Evolutionary conservation across 495 filamentous ascomycete species (phyloP), one percentile per base, ranked within the genome.

Genomic region (Jackrogersella minutella): DNA sequence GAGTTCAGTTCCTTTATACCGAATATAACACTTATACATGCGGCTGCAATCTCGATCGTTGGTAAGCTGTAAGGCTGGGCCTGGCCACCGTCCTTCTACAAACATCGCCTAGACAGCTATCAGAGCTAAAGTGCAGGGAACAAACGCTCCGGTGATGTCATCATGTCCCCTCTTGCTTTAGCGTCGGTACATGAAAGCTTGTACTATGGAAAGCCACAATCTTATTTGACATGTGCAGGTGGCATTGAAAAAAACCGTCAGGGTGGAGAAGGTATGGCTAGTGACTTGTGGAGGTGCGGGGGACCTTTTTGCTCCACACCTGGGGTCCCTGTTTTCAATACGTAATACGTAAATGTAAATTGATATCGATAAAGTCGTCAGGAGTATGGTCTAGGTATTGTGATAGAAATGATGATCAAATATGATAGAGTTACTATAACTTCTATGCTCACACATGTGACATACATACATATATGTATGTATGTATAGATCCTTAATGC

Each of bases 61-160:
- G n/a, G 19, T 57, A 44, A 53, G 52, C 44, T 39, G 22, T 31
- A 52, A 67, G 64, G 44, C 58, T 58, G 37, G 39, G 10, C 9
- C 16, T 53, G 49, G 37, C 21, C 33, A 11, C 3, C 21, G 21
- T 16, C 13, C 17, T 57, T 3, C 13, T 49, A 33, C 13, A 56
- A 22, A 41, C 14, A 31, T 36, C 13, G 17, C 5, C 22, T 34
- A 19, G n/a, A n/a, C n/a, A n/a, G n/a, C n/a, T n/a, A n/a, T n/a
- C n/a, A n/a, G 6, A 59, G 43, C 52, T 66, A 24, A 66, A 56
- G 37, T 41, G 33, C 44, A 57, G 21, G 58, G 58, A 62, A 62
- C 21, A 58, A 62, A 43, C 24, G 40, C 11, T 64, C 41, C 19
- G 43, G 54, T 69, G 66, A 69, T 69, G 66, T 69, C 66, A 69